Percentiles rank a stretch among this genome's conserved stretches.
Conservation (phyloP, 192 early-diverging fungal genomes). For the Cetraspora pellucida region DNA sequence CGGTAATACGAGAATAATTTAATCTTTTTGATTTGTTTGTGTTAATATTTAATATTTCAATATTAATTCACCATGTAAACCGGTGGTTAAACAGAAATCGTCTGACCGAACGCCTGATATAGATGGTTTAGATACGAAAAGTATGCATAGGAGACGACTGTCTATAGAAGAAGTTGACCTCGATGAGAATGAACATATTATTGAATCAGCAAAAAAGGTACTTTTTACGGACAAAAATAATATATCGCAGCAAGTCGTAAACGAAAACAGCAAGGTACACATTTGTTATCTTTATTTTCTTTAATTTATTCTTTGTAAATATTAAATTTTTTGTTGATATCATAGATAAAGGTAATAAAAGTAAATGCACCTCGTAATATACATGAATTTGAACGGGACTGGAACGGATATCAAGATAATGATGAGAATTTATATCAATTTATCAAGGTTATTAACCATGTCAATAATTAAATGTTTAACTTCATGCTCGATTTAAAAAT, state of each 20-base stretch:
- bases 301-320: no score
- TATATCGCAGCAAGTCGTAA: neutral
- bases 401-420: constrained; percentile 61
- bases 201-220: neutral
- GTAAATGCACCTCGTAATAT: constrained; percentile 55
- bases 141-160: neutral
- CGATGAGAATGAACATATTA: constrained; percentile 6
- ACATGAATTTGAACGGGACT: constrained; percentile 74
- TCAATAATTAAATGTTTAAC: neutral
- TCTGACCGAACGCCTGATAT: neutral
- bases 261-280: neutral
- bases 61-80: neutral
- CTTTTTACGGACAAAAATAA: neutral
- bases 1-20: neutral
- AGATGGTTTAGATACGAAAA: neutral
- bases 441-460: constrained; percentile 55
- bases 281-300: no score
- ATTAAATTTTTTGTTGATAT: no score
- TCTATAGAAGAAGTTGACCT: constrained; percentile 28
- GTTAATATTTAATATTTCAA: constrained; percentile 5
- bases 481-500: neutral
- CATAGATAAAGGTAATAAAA: neutral
- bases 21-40: neutral
- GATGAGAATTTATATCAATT: constrained; percentile 55
- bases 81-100: neutral